A percentile compares a stretch with the other conserved stretches of the same genome.
phyloP scores from a whole-genome alignment of 192 early-diverging fungal genomes.

The Thoreauomyces humboldtii region DNA sequence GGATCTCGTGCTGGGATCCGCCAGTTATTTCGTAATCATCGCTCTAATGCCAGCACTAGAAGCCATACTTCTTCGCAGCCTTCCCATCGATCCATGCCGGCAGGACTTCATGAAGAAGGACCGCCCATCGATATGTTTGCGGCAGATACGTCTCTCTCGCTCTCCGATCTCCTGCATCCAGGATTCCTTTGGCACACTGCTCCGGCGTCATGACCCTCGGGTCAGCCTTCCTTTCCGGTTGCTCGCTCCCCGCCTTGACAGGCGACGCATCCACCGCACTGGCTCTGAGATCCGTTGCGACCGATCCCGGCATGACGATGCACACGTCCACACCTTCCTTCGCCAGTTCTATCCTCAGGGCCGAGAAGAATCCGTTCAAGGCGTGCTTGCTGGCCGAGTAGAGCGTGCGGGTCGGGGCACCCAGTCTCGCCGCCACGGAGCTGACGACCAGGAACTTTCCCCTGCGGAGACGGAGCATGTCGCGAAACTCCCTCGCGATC shows the following conservation, averaged over 20 bases:
- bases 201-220: slow-evolving; percentile 48
- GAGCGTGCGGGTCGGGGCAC: slow-evolving; percentile 73
- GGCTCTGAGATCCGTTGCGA: slow-evolving; percentile 66
- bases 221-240: too few species aligned
- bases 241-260: slow-evolving; percentile 56
- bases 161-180: slow-evolving; percentile 55
- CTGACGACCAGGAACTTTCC: slow-evolving; percentile 70
- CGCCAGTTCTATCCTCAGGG: slow-evolving; percentile 74
- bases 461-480: slow-evolving; percentile 17
- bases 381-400: slow-evolving; percentile 83
- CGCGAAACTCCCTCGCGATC: slow-evolving; percentile 30
- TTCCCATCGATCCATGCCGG: slow-evolving; percentile 62
- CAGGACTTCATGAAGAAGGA: slow-evolving; percentile 49
- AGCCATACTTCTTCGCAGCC: slow-evolving; percentile 73
- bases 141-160: slow-evolving; percentile 66
- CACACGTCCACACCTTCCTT: slow-evolving; percentile 60
- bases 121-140: slow-evolving; percentile 48
- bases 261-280: slow-evolving; percentile 61
- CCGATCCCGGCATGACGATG: slow-evolving; percentile 70
- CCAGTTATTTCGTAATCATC: too few species aligned
- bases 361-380: slow-evolving; percentile 75
- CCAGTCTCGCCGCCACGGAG: slow-evolving; percentile 69
- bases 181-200: slow-evolving; percentile 60
- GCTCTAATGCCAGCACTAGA: too few species aligned
- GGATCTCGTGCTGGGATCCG: too few species aligned